Percentiles rank a stretch among this genome's conserved stretches.
Conservation (phyloP, 306 rosid genomes). For the Aeschynomene evenia region DNA sequence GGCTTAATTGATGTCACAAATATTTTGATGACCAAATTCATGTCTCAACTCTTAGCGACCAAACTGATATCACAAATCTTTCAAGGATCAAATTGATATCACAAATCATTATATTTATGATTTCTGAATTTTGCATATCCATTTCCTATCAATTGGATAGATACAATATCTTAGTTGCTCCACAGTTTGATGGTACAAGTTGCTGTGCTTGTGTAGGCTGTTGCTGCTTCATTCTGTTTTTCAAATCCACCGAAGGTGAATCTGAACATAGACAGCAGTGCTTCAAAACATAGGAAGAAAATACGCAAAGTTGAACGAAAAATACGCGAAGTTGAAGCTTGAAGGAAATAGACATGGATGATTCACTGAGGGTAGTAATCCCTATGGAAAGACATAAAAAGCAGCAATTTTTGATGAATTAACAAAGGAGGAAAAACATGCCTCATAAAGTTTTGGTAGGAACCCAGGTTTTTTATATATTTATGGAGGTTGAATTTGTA, state of each 20-base stretch:
- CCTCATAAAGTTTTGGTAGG: slow-evolving; percentile 36
- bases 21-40: too few species aligned
- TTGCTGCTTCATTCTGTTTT: slow-evolving; percentile 82
- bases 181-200: slow-evolving; percentile 6
- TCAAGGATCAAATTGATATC: too few species aligned
- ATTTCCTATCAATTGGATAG: background rate
- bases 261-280: slow-evolving; percentile 76
- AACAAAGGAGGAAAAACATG: background rate
- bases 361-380: slow-evolving; percentile 41
- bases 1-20: too few species aligned
- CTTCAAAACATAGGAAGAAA: slow-evolving; percentile 74
- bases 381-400: slow-evolving; percentile 46
- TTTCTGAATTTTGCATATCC: slow-evolving; percentile 20
- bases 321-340: slow-evolving; percentile 47
- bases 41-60: too few species aligned
- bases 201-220: slow-evolving; percentile 55
- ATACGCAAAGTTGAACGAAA: slow-evolving; percentile 48
- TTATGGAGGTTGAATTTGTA: slow-evolving; percentile 26
- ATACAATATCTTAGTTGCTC: background rate
- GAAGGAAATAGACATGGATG: slow-evolving; percentile 56
- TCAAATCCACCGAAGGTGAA: slow-evolving; percentile 83
- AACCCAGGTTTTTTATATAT: background rate
- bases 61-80: too few species aligned
- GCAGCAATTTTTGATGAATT: slow-evolving; percentile 42
- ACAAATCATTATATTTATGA: too few species aligned